Conservation (phyloP, 2,329 filamentous ascomycete species). For the Sporothrix luriei region DNA sequence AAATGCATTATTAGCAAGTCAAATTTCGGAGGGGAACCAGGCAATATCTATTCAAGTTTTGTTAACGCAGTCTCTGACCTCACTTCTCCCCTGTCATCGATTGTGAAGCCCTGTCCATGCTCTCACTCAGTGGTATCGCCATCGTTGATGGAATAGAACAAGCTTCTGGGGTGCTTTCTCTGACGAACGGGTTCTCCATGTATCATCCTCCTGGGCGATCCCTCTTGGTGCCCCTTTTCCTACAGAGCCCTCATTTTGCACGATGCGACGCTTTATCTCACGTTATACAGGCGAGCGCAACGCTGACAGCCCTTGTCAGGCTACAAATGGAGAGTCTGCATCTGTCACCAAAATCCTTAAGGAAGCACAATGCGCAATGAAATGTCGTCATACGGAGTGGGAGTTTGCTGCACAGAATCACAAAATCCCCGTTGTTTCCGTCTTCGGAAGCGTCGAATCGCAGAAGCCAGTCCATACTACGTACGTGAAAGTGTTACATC, state of each 20-base stretch:
- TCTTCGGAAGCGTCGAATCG: too few species aligned
- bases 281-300: constrained; percentile 17
- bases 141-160: not conserved
- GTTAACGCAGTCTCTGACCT: not conserved
- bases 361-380: not conserved
- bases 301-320: constrained; percentile 11
- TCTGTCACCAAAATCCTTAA: not conserved
- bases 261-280: constrained; percentile 15
- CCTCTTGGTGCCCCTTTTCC: not conserved
- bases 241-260: constrained; percentile 2
- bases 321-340: not conserved
- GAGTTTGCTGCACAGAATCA: too few species aligned
- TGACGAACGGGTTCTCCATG: not conserved
- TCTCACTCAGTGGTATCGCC: not conserved
- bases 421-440: too few species aligned
- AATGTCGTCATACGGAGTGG: too few species aligned
- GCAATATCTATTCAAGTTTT: not conserved
- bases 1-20: too few species aligned
- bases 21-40: too few species aligned
- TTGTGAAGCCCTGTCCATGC: not conserved
- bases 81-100: not conserved
- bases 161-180: not conserved
- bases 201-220: not conserved
- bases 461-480: too few species aligned
- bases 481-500: too few species aligned